Evolutionary conservation across 257 asterid species (phyloP), one percentile per base, ranked within the genome.

Genomic region (Solanum verrucosum): DNA sequence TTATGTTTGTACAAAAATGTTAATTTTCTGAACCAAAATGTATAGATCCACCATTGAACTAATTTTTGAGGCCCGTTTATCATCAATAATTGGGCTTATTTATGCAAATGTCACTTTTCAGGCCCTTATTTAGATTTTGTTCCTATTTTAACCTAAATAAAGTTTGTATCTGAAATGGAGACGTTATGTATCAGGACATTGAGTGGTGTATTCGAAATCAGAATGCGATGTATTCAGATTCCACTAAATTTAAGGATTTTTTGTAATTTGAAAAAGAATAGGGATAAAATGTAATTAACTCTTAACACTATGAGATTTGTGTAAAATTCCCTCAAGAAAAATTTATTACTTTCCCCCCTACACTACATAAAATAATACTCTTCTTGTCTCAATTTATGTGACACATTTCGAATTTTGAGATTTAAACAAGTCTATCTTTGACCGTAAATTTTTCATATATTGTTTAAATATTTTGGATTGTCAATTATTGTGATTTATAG

Each of bases 201-300:
- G 63, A 56, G n/a, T 3, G 63, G 21, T 18, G 9, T 56, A 46
- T 6, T 1, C 2, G 0, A 56, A 56, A 56, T 56, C 1, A 3
- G n/a, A 56, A 18, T 1, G n/a, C 0, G 10, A 52, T 18, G 9
- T 52, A 52, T 52, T 6, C 23, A 5, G 9, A 52, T 52, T 52
- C 1, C 10, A 18, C 2, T 0, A 52, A 52, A 52, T 52, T 52
- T 52, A 6, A 52, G 63, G 0, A 2, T 6, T 52, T 52, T 52
- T 52, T 52, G 10, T 18, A 6, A 52, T 18, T 20, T 52, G 1
- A 0, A 52, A 52, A 16, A 52, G 8, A 0, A 0, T 7, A 18
- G n/a, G 1, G 2, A 52, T 6, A 52, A 52, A 8, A 52, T 52
- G 10, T 52, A 52, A 52, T 52, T 52, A 52, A 3, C 3, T 52